These are phyloP conservation scores for Trichoderma simmonsii DNA, from an alignment of 2,329 filamentous ascomycete genomes.

Conservation along the genomic window DNA sequence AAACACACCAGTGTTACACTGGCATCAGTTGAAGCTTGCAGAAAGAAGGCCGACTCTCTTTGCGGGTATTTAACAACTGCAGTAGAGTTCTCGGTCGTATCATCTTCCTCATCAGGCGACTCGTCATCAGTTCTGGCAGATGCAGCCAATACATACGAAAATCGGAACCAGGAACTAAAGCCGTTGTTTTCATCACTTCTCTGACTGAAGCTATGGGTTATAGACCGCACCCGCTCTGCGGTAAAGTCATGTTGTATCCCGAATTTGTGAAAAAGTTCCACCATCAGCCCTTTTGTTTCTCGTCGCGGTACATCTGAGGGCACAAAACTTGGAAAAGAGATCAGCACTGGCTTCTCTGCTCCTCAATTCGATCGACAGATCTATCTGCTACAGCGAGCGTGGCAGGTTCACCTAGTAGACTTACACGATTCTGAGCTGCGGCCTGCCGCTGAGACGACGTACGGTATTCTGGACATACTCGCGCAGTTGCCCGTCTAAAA, in stretches of 20 bases:
- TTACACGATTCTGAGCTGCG: conserved; percentile 31
- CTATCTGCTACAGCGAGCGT: neutral
- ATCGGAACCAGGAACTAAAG: conserved; percentile 34
- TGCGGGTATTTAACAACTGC: conserved; percentile 27
- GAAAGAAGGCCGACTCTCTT: conserved; percentile 29
- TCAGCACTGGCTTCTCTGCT: neutral
- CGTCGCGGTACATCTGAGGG: conserved; percentile 29
- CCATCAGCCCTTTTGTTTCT: conserved; percentile 24
- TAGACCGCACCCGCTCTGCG: conserved; percentile 29
- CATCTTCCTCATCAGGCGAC: neutral
- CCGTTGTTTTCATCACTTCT: conserved; percentile 25
- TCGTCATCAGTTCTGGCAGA: neutral
- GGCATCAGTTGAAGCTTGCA: conserved; percentile 23
- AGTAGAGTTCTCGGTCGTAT: neutral
- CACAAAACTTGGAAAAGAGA: conserved; percentile 24
- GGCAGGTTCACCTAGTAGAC: neutral
- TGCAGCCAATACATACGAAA: conserved; percentile 20
- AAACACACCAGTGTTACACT: conserved; percentile 28
- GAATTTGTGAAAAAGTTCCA: conserved; percentile 31
- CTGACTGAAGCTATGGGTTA: conserved; percentile 35
- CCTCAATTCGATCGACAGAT: fast-evolving
- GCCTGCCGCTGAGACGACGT: conserved; percentile 24
- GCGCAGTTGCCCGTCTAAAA: conserved; percentile 21
- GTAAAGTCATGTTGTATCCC: conserved; percentile 32
- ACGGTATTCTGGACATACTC: conserved; percentile 27